Evolutionary conservation across 2,329 filamentous ascomycete genomes (phyloP).

Genomic region (Alternaria atra): DNA sequence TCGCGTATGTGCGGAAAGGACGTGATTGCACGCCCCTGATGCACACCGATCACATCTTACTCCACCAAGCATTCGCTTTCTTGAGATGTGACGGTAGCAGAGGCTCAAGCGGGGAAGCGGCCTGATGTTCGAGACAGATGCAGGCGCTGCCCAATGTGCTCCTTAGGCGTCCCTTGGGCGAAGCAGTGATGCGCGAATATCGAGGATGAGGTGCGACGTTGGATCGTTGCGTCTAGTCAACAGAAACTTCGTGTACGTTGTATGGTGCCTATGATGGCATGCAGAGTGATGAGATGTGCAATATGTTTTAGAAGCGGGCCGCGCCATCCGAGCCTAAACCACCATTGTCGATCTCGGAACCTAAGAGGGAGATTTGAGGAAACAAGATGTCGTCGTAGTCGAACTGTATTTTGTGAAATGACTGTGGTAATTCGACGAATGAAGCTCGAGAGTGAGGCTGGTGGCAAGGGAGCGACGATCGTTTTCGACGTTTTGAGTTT

Average conservation of each 20-base stretch:
- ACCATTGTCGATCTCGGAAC: neutral
- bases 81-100: constrained; percentile 25
- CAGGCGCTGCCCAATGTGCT: constrained; percentile 17
- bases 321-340: neutral
- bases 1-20: neutral
- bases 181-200: constrained; percentile 22
- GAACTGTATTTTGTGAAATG: neutral
- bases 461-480: neutral
- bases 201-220: constrained; percentile 18
- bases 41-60: constrained; percentile 29
- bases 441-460: neutral
- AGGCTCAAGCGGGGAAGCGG: constrained; percentile 29
- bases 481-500: constrained; percentile 1
- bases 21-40: constrained; percentile 1
- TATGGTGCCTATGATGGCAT: neutral
- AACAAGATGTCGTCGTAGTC: neutral
- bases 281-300: neutral
- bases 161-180: constrained; percentile 17
- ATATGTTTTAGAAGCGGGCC: neutral
- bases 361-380: neutral
- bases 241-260: neutral
- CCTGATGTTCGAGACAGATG: constrained; percentile 20
- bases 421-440: neutral
- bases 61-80: constrained; percentile 3
- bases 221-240: constrained; percentile 16